phyloP scores from a whole-genome alignment of 768 basidiomycete genomes.

The Tulasnella sp. region DNA sequence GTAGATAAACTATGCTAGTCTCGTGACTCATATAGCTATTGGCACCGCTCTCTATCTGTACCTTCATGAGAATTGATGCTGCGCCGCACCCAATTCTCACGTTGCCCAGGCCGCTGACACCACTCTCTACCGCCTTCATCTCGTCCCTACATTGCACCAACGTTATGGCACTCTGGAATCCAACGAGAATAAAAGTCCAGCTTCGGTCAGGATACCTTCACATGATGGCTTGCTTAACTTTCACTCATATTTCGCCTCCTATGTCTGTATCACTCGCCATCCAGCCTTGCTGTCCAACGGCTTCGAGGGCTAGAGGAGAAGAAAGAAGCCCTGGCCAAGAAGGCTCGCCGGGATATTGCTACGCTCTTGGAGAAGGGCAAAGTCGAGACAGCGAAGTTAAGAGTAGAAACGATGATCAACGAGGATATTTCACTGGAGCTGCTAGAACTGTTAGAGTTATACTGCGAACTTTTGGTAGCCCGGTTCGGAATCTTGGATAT shows the following conservation, averaged over 20 bases:
- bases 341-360: constrained; percentile 68
- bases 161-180: constrained; percentile 20
- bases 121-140: background rate
- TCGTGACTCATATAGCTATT: too few species aligned
- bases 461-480: constrained; percentile 86
- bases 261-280: constrained; percentile 3
- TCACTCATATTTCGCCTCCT: constrained; percentile 17
- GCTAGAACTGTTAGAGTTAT: constrained; percentile 85
- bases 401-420: constrained; percentile 80
- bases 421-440: constrained; percentile 81
- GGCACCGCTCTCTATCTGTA: too few species aligned
- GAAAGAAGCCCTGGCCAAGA: constrained; percentile 75
- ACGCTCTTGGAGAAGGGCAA: constrained; percentile 67
- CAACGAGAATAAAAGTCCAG: constrained; percentile 23
- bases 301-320: constrained; percentile 83
- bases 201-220: background rate
- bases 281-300: constrained; percentile 76
- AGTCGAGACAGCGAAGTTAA: constrained; percentile 74
- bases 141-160: background rate
- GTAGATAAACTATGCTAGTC: too few species aligned
- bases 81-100: too few species aligned
- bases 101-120: too few species aligned
- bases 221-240: constrained; percentile 5
- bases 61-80: too few species aligned
- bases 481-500: constrained; percentile 87